phyloP scores from a whole-genome alignment of 495 filamentous ascomycete genomes.

The Polyplosphaeria fusca region DNA sequence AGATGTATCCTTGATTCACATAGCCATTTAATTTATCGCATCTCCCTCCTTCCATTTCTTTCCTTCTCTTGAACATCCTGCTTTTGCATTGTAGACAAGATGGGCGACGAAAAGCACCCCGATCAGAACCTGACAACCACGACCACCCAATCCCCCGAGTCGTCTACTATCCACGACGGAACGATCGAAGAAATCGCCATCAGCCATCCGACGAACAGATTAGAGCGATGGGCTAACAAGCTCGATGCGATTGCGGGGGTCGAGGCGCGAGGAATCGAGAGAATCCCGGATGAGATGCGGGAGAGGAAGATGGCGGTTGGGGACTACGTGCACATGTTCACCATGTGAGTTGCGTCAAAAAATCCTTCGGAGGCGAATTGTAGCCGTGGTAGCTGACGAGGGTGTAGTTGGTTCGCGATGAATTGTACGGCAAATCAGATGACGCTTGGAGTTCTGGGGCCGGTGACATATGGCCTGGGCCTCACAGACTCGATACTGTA shows the following conservation, averaged over 20 bases:
- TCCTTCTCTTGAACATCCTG: no score
- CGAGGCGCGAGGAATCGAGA: conserved; percentile 22
- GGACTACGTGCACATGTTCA: conserved; percentile 22
- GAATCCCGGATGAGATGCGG: conserved; percentile 9
- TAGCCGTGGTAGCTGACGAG: background rate
- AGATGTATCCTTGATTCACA: no score
- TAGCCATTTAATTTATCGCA: no score
- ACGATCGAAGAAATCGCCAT: conserved; percentile 17
- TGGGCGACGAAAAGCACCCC: conserved; percentile 1
- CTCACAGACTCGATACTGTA: conserved; percentile 19
- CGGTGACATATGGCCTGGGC: conserved; percentile 22
- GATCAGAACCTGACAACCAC: background rate
- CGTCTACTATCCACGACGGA: conserved; percentile 5
- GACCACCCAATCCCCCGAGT: background rate
- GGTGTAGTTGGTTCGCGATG: conserved; percentile 19
- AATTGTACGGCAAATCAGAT: conserved; percentile 27
- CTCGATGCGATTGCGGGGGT: conserved; percentile 14
- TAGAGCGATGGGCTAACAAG: conserved; percentile 15
- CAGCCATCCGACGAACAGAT: conserved; percentile 4
- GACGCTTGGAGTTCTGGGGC: conserved; percentile 22
- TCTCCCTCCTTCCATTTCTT: no score
- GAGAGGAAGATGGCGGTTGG: conserved; percentile 2
- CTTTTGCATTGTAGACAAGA: no score
- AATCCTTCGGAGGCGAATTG: background rate
- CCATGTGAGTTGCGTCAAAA: conserved; percentile 1